Base-by-base conservation (phyloP, 768 basidiomycete genomes). In the Tylopilus plumbeoviolaceoides region DNA sequence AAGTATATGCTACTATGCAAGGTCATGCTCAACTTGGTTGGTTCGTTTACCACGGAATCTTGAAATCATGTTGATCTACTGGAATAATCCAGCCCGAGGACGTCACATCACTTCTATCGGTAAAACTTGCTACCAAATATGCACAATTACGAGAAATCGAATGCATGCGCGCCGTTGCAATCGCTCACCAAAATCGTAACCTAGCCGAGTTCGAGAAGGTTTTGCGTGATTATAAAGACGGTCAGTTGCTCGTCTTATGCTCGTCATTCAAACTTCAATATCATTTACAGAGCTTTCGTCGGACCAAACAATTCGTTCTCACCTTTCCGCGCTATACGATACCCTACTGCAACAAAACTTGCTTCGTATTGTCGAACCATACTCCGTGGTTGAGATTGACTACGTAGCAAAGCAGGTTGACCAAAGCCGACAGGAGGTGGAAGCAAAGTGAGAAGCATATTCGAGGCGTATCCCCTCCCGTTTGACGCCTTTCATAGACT, bases 1-100 rank as follows among this genome's bases (percentile, higher is more conserved):
- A 98, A 99, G 72, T 98, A 99, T 71, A 97, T 98, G 95, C 78
- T 98, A 15, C 70, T 98, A 42, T 99, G 97, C 72, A 98, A 99
- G 69, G 87, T 99, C 66, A 99, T 99, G 95, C 76, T 98, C 57
- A 93, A 93, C 64, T 69, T 95, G 65, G 95, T 95, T 54, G 58
- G 85, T 77, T 43, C 25, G 20, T 48, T 38, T 27, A 6, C 25
- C n/a, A 17, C 20, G 20, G 4, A 39, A 11, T 31, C 44, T 11
- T 12, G 5, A 30, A 15, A 17, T 15, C 10, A 15, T 40, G 23
- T 36, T 44, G 9, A 56, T 27, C 30, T 7, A 39, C 38, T 30
- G 51, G 27, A 38, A 25, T 46, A 20, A 40, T 42, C 51, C 41
- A 98, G 94, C 87, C 95, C 0, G 95, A 98, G 67, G 97, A 99